Evolutionary conservation across 805 yeast genomes (phyloP).

Genomic region (Candida namnaoensis): DNA sequence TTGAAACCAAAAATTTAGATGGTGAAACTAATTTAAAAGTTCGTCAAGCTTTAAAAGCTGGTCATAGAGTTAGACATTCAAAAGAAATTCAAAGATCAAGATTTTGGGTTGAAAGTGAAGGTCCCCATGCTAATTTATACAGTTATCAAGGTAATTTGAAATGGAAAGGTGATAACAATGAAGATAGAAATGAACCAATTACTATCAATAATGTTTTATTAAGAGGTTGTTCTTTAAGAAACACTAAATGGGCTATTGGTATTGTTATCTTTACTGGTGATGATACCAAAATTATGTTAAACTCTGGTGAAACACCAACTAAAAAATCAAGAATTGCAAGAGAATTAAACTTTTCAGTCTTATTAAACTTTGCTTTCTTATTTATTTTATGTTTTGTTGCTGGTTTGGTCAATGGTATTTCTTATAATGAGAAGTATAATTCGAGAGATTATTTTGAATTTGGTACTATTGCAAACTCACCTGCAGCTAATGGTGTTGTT

Average conservation of each 20-base stretch:
- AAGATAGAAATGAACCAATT: slow-evolving; percentile 48
- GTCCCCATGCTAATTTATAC: slow-evolving; percentile 74
- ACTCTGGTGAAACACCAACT: slow-evolving; percentile 73
- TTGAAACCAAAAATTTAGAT: slow-evolving; percentile 77
- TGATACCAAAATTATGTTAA: slow-evolving; percentile 76
- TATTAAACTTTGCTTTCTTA: slow-evolving; percentile 54
- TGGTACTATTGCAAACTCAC: slow-evolving; percentile 58
- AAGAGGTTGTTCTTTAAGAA: slow-evolving; percentile 72
- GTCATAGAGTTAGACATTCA: slow-evolving; percentile 38
- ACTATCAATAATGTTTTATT: slow-evolving; percentile 61
- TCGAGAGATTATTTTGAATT: slow-evolving; percentile 63
- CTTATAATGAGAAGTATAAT: slow-evolving; percentile 34
- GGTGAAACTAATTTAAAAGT: slow-evolving; percentile 77
- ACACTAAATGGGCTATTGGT: slow-evolving; percentile 80
- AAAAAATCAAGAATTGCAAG: slow-evolving; percentile 67
- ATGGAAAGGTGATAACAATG: slow-evolving; percentile 32
- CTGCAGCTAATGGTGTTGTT: slow-evolving; percentile 62
- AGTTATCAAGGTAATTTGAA: slow-evolving; percentile 67
- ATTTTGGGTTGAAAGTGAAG: slow-evolving; percentile 75
- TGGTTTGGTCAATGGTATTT: slow-evolving; percentile 64
- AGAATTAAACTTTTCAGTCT: slow-evolving; percentile 63
- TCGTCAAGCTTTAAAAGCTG: slow-evolving; percentile 62
- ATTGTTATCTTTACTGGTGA: slow-evolving; percentile 69
- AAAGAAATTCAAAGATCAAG: slow-evolving; percentile 40
- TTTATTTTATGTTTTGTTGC: slow-evolving; percentile 63